A percentile compares a stretch with the other conserved stretches of the same genome.
These are phyloP conservation scores for Aspergillus sp. DNA, from an alignment of 2,329 filamentous ascomycete genomes.

Conservation along the genomic window DNA sequence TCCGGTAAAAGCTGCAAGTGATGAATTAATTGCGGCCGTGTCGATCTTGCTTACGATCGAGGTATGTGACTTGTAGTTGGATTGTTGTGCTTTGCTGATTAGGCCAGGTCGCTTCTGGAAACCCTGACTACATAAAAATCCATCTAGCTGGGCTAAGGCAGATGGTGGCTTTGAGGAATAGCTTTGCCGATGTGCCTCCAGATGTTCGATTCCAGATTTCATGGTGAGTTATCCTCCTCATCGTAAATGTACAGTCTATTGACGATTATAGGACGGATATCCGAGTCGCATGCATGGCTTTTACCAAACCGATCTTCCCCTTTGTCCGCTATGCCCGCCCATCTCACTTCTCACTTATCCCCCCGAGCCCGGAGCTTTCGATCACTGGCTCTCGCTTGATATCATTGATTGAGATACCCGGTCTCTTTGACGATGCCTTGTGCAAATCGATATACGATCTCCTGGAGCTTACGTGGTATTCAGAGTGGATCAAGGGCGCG, in stretches of 20 bases:
- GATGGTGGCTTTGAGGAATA: constrained; percentile 34
- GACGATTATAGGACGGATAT: constrained; percentile 32
- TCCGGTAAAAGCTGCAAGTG: constrained; percentile 33
- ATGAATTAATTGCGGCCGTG: constrained; percentile 35
- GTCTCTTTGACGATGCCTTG: constrained; percentile 28
- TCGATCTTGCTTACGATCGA: constrained; percentile 36
- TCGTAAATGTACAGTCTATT: neutral
- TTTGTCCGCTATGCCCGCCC: constrained; percentile 33
- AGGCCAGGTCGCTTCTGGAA: constrained; percentile 32
- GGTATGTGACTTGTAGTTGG: constrained; percentile 16
- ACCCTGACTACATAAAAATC: constrained; percentile 35
- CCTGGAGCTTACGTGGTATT: constrained; percentile 30
- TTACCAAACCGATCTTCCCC: constrained; percentile 34
- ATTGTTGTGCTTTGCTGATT: constrained; percentile 6
- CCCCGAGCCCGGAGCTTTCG: constrained; percentile 25
- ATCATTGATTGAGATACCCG: constrained; percentile 28
- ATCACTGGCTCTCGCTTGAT: constrained; percentile 28
- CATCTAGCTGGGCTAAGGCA: constrained; percentile 35
- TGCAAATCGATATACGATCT: constrained; percentile 30
- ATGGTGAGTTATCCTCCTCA: constrained; percentile 21
- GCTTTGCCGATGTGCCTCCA: constrained; percentile 31
- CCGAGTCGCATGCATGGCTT: constrained; percentile 34
- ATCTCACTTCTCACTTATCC: constrained; percentile 20
- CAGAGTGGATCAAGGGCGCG: constrained; percentile 31
- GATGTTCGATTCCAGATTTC: constrained; percentile 36